Conservation (phyloP, 2,329 filamentous ascomycete genomes). For the Paracamarosporium sp. region DNA sequence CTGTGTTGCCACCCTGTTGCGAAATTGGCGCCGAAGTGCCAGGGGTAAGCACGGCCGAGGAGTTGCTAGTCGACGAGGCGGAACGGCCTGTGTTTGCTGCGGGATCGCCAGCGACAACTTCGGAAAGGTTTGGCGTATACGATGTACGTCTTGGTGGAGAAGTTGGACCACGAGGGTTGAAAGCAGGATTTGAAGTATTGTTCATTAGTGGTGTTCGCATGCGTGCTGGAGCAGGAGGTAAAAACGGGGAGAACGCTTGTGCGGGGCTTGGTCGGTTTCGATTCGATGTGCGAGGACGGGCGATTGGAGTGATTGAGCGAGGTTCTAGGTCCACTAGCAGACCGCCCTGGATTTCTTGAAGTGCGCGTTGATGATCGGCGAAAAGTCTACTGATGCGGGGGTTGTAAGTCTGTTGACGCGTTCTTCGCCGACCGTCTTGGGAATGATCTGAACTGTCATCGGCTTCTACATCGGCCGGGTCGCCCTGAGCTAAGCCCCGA, state of each 20-base stretch:
- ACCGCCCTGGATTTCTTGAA: conserved; percentile 42
- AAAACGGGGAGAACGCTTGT: conserved; percentile 43
- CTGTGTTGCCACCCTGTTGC: conserved; percentile 32
- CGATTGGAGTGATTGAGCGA: conserved; percentile 47
- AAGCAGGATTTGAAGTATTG: conserved; percentile 30
- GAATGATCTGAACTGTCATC: conserved; percentile 50
- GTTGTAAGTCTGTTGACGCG: conserved; percentile 45
- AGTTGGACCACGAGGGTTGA: conserved; percentile 29
- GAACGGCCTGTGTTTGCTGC: conserved; percentile 29
- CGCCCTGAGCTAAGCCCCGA: conserved; percentile 28
- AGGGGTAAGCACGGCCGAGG: conserved; percentile 36
- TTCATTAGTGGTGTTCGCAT: conserved; percentile 44
- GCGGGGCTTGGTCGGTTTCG: conserved; percentile 46
- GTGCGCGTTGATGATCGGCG: conserved; percentile 47
- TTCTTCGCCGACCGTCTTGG: conserved; percentile 34
- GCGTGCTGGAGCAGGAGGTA: conserved; percentile 36
- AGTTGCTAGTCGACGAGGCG: conserved; percentile 37
- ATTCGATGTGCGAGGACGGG: conserved; percentile 48
- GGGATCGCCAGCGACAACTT: conserved; percentile 19
- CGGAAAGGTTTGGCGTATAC: conserved; percentile 28
- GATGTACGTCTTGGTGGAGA: conserved; percentile 40
- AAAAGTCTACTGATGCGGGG: conserved; percentile 51
- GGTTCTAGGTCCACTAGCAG: conserved; percentile 44
- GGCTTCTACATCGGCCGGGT: conserved; percentile 40
- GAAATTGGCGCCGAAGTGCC: conserved; percentile 36